These are phyloP conservation scores for Pholiota molesta DNA, from an alignment of 768 basidiomycete species.

Conservation along the genomic window DNA sequence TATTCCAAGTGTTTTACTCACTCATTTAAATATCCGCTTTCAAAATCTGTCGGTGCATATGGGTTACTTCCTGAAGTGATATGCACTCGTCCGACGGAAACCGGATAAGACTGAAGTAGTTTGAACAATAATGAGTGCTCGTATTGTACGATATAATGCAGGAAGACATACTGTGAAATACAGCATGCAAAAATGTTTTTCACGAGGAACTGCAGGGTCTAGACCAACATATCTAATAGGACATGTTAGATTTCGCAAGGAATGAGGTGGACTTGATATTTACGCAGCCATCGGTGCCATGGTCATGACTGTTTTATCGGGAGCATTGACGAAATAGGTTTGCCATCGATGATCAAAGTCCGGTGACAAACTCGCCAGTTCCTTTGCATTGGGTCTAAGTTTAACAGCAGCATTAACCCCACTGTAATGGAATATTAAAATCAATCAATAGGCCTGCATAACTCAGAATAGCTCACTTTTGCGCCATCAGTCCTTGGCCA, in stretches of 20 bases:
- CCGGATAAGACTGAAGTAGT: not conserved
- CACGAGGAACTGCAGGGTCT: not conserved
- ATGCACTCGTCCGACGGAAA: constrained; percentile 2
- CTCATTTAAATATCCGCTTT: not conserved
- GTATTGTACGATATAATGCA: not conserved
- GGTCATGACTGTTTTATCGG: constrained; percentile 57
- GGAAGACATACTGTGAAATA: not conserved
- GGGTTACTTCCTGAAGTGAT: constrained; percentile 3
- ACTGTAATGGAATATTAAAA: constrained; percentile 28
- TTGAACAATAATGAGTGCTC: not conserved
- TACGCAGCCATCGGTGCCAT: constrained; percentile 43
- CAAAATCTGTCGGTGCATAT: constrained; percentile 2
- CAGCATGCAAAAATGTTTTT: constrained; percentile 1
- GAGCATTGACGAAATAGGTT: constrained; percentile 45
- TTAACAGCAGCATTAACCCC: constrained; percentile 59
- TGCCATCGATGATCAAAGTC: constrained; percentile 52
- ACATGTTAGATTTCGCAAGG: no score
- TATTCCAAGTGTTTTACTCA: not conserved
- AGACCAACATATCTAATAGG: constrained; percentile 1
- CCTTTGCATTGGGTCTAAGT: constrained; percentile 52
- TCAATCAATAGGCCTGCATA: not conserved
- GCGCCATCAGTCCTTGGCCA: constrained; percentile 52
- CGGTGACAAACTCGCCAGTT: constrained; percentile 44
- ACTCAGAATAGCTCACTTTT: constrained; percentile 43
- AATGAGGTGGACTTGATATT: constrained; percentile 10